phyloP scores from a whole-genome alignment of 495 filamentous ascomycete species.

The Neurospora sp. region DNA sequence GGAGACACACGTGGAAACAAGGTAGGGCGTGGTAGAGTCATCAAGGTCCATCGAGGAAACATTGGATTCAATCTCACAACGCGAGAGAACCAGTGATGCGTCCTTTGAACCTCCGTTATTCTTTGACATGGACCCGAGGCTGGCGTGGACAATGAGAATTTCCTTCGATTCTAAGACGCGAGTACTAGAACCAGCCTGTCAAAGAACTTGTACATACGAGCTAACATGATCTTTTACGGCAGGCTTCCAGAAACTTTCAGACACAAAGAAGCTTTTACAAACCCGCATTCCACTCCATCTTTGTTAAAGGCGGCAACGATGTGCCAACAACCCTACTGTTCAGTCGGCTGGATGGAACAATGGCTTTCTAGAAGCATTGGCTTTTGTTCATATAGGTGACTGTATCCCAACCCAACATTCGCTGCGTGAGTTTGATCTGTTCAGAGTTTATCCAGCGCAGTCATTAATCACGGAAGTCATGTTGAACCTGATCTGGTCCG shows the following conservation, averaged over 20 bases:
- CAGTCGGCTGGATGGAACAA: background rate
- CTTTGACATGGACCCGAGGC: background rate
- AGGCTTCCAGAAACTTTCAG: background rate
- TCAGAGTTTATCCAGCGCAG: background rate
- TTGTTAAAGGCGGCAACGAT: background rate
- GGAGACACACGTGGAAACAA: background rate
- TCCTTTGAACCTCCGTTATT: background rate
- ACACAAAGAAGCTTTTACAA: background rate
- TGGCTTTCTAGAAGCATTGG: background rate
- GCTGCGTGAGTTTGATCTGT: background rate
- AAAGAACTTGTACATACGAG: background rate
- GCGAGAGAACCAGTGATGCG: background rate
- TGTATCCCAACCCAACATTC: background rate
- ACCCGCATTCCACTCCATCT: background rate
- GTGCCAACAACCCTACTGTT: background rate
- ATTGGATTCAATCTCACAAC: background rate
- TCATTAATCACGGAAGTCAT: background rate
- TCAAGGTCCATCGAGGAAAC: background rate
- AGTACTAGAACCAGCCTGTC: background rate
- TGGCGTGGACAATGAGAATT: background rate
- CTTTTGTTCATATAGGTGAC: background rate
- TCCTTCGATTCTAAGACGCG: background rate
- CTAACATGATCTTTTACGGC: background rate
- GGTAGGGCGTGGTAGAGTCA: background rate
- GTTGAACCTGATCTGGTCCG: background rate